These are phyloP conservation scores for Cyclospora cayetanensis DNA, from an alignment of 169 alveolate species.

Conservation along the genomic window DNA sequence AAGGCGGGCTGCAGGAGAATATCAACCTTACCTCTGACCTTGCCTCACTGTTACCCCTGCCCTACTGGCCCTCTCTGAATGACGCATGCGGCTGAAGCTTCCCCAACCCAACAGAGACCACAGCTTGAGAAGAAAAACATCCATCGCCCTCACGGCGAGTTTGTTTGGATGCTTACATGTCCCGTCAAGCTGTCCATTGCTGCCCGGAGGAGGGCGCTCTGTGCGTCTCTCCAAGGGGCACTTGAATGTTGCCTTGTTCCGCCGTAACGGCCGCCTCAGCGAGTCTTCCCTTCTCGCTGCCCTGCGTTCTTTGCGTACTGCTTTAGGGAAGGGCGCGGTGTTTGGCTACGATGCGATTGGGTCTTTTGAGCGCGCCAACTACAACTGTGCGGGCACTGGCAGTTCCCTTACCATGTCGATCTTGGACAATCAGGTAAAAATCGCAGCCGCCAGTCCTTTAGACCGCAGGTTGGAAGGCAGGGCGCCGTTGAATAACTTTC, in stretches of 20 bases:
- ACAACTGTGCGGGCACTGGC: slow-evolving; percentile 73
- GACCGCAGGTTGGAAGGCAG: not conserved
- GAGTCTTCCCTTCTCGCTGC: not conserved
- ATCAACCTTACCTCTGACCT: no score
- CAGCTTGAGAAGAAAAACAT: no score
- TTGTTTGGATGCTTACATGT: no score
- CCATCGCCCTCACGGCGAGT: no score
- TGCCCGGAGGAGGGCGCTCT: not conserved
- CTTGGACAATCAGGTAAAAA: slow-evolving; percentile 69
- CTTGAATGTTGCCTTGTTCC: not conserved
- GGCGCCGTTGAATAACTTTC: not conserved
- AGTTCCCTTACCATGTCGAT: slow-evolving; percentile 52
- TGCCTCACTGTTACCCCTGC: no score
- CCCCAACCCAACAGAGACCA: no score
- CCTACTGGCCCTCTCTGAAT: no score
- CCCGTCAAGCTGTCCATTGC: no score
- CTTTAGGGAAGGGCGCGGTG: slow-evolving; percentile 76
- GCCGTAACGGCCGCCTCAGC: not conserved
- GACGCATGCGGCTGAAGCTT: no score
- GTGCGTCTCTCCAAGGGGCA: not conserved
- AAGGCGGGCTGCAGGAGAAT: no score
- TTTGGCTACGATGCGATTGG: slow-evolving; percentile 81
- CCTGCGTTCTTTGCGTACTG: not conserved
- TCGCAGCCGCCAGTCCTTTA: not conserved
- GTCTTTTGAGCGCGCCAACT: slow-evolving; percentile 73